Evolutionary conservation across 768 basidiomycete species (phyloP).

Genomic region (Strobilomyces dryophilus): DNA sequence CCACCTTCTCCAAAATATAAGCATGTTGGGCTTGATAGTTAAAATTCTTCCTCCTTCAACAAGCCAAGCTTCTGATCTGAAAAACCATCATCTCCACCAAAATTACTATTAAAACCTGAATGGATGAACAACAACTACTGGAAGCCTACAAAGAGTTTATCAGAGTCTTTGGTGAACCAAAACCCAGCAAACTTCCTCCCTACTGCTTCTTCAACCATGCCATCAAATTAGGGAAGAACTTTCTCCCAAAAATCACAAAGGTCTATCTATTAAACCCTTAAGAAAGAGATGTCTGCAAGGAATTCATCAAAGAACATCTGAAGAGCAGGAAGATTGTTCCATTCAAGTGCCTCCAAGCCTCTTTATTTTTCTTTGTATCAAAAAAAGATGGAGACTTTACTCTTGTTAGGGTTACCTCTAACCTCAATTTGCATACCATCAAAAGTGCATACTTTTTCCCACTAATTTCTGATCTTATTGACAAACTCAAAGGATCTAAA

Average conservation of each 20-base stretch:
- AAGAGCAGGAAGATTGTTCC: not conserved
- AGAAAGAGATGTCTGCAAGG: not conserved
- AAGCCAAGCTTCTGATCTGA: too few relatives aligned
- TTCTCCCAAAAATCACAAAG: not conserved
- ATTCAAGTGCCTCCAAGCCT: not conserved
- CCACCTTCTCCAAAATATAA: too few relatives aligned
- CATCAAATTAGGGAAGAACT: not conserved
- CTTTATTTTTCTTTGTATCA: not conserved
- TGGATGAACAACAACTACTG: not conserved
- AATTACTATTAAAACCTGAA: not conserved
- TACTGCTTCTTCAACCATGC: not conserved
- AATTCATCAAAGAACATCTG: not conserved
- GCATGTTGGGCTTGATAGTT: too few relatives aligned
- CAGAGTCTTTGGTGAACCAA: not conserved
- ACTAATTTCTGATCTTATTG: too few relatives aligned
- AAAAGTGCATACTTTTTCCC: too few relatives aligned
- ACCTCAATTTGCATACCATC: too few relatives aligned
- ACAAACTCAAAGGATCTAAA: too few relatives aligned
- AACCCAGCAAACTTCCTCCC: not conserved
- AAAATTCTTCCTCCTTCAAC: too few relatives aligned
- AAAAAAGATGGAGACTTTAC: not conserved
- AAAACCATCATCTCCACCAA: not conserved
- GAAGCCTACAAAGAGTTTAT: not conserved
- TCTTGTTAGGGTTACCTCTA: too few relatives aligned
- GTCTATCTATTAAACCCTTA: not conserved